Evolutionary conservation across 805 yeast genomes (phyloP).

Genomic region (Candida pini): DNA sequence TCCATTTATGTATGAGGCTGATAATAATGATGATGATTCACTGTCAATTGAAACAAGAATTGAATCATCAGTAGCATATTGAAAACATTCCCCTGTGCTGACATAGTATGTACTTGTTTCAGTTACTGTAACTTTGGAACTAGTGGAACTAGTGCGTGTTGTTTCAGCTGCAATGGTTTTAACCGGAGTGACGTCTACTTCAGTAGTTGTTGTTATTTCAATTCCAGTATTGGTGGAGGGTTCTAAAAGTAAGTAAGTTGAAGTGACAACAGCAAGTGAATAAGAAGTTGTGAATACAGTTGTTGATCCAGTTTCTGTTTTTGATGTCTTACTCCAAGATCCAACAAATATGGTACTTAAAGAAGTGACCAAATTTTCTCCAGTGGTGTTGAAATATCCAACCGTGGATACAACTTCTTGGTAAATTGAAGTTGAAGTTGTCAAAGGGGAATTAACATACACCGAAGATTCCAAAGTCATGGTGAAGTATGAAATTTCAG

Average conservation of each 20-base stretch:
- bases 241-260: constrained; percentile 11
- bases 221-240: too few species aligned
- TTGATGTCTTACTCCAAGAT: constrained; percentile 1
- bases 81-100: too few species aligned
- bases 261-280: constrained; percentile 6
- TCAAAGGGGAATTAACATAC: constrained; percentile 7
- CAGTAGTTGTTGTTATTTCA: too few species aligned
- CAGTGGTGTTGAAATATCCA: constrained; percentile 11
- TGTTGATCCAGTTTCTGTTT: not conserved
- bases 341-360: constrained; percentile 1
- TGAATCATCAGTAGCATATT: too few species aligned
- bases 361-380: not conserved
- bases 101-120: too few species aligned
- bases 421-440: constrained; percentile 6
- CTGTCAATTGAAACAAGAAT: too few species aligned
- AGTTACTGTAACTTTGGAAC: too few species aligned
- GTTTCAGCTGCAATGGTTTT: too few species aligned
- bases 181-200: too few species aligned
- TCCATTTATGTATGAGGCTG: too few species aligned
- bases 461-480: constrained; percentile 5
- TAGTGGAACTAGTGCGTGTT: too few species aligned
- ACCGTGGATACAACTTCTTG: constrained; percentile 6
- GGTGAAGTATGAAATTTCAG: constrained; percentile 3
- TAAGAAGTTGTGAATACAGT: constrained; percentile 4
- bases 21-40: too few species aligned